Evolutionary conservation across 1,284 basidiomycete species (phyloP), one percentile per base, ranked within the genome.

Genomic region (Limonomyces culmigenus): DNA sequence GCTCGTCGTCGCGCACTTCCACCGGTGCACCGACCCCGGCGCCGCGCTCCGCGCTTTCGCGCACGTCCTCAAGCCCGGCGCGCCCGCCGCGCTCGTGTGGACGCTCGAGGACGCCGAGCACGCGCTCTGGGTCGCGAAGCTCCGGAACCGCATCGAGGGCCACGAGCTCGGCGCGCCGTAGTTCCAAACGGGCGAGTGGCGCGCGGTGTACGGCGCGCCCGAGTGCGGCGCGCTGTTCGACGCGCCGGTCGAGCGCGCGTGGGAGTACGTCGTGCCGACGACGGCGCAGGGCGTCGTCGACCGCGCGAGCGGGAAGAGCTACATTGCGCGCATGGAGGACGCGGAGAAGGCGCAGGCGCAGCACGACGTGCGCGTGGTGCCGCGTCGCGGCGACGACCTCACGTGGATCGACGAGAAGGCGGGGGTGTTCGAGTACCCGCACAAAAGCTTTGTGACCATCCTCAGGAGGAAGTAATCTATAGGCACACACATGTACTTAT

Each of bases 11-110:
- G 81, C 81, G 2, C 80, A 84, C 11, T 86, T 74, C 48, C 81
- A 86, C 53, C 86, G 83, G 81, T 81, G 76, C 45, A 75, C 75
- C 2, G 67, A 85, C 49, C 76, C 70, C 48, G 62, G 70, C 39
- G 62, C 59, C 38, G 78, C 80, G 1, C 61, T 63, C 12, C 53
- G 52, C 0, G 81, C 86, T 48, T 78, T 86, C 48, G 62, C 67
- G 16, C 65, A 83, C 23, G 66, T 83, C 45, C 56, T 86, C 34
- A 80, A 79, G 48, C 72, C 75, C 0, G 53, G 56, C 20, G 83
- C 80, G 3, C 52, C 64, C 4, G 60, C 73, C n/a, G 71, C 62
- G 3, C 60, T 79, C 39, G 70, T 84, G 32, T 86, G 83, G 81
- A 86, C 85, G 52, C 53, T 85, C 23, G 81, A 83, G 52, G 74